These are phyloP conservation scores for Delitschia confertaspora DNA, from an alignment of 495 filamentous ascomycete species.

Conservation along the genomic window DNA sequence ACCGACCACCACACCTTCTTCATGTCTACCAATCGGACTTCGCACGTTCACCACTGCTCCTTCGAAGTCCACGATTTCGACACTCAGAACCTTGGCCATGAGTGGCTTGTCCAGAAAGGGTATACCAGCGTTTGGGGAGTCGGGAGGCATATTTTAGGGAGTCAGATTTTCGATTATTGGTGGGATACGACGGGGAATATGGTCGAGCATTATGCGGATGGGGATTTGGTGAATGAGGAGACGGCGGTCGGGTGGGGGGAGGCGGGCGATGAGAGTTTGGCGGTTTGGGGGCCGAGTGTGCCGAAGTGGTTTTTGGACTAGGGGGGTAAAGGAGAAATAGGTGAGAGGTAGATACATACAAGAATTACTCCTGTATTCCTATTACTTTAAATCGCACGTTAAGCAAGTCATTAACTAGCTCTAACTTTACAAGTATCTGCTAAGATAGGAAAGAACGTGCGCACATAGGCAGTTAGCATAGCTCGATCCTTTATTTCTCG, in stretches of 20 bases:
- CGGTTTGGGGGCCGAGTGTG: conserved; percentile 25
- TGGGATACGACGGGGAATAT: conserved; percentile 52
- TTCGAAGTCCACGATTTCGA: conserved; percentile 75
- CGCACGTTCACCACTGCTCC: conserved; percentile 61
- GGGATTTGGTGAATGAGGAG: conserved; percentile 55
- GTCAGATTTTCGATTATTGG: conserved; percentile 66
- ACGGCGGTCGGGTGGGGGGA: conserved; percentile 36
- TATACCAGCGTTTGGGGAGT: conserved; percentile 66
- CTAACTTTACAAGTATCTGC: no score
- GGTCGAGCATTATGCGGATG: conserved; percentile 61
- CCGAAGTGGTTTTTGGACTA: conserved; percentile 26
- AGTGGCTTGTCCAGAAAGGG: conserved; percentile 55
- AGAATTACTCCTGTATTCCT: no score
- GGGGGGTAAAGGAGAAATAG: no score
- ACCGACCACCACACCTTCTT: conserved; percentile 72
- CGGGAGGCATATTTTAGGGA: conserved; percentile 58
- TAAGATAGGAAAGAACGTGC: no score
- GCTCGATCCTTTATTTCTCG: no score
- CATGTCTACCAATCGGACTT: conserved; percentile 43
- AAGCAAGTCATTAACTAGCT: no score
- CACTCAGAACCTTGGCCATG: conserved; percentile 62
- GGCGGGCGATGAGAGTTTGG: conserved; percentile 24
- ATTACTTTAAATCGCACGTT: no score
- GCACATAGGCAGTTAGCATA: no score
- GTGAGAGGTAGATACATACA: no score